Evolutionary conservation across 352 stramenopile genomes (phyloP).

Genomic region (Globisporangium recalcitrans): DNA sequence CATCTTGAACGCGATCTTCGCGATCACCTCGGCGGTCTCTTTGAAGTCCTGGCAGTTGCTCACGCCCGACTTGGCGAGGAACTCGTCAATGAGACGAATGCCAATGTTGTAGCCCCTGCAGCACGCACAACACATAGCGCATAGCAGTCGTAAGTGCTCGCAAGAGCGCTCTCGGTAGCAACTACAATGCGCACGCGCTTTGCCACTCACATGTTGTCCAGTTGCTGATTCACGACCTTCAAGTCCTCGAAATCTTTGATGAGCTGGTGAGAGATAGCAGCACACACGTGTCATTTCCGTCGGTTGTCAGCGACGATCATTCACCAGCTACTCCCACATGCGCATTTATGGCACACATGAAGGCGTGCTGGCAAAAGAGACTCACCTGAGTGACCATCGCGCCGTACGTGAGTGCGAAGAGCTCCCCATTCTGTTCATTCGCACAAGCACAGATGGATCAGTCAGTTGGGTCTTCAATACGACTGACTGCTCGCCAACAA

Average conservation of each 20-base stretch:
- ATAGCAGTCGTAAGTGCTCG: too few relatives aligned
- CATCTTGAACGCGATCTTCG: slow-evolving; percentile 97
- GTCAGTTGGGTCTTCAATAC: background rate
- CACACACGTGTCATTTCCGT: background rate
- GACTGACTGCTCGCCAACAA: background rate
- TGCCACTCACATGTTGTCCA: slow-evolving; percentile 91
- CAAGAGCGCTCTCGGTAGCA: too few relatives aligned
- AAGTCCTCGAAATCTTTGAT: slow-evolving; percentile 96
- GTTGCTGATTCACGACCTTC: slow-evolving; percentile 93
- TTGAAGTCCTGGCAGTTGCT: slow-evolving; percentile 83
- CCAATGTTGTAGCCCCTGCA: slow-evolving; percentile 95
- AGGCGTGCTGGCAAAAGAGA: background rate
- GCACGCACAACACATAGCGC: too few relatives aligned
- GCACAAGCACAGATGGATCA: slow-evolving; percentile 1
- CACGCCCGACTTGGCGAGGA: slow-evolving; percentile 93
- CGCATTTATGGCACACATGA: slow-evolving; percentile 39
- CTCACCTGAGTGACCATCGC: slow-evolving; percentile 91
- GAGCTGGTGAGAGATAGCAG: slow-evolving; percentile 44
- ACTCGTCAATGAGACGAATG: slow-evolving; percentile 96
- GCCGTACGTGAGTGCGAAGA: slow-evolving; percentile 97
- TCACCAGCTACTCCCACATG: too few relatives aligned
- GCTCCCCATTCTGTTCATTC: slow-evolving; percentile 89
- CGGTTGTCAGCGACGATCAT: background rate
- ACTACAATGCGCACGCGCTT: background rate
- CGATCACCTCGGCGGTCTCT: slow-evolving; percentile 93